phyloP scores from a whole-genome alignment of 2,329 filamentous ascomycete species.

The Leptodontidium sp. region DNA sequence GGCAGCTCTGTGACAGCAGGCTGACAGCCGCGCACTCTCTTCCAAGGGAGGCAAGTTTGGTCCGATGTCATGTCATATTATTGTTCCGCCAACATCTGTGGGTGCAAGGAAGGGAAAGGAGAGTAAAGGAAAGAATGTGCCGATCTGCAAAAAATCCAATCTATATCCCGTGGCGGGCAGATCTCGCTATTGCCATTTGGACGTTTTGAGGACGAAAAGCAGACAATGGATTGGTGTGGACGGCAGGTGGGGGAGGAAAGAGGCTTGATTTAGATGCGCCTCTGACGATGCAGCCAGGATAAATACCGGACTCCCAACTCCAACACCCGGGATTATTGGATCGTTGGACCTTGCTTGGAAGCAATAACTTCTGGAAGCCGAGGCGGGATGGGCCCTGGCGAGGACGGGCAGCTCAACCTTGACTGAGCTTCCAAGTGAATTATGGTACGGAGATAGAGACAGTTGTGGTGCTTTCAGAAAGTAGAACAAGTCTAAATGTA shows the following conservation, averaged over 20 bases:
- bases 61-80: slow-evolving; percentile 11
- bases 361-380: slow-evolving; percentile 17
- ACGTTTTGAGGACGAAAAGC: slow-evolving; percentile 8
- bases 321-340: slow-evolving; percentile 13
- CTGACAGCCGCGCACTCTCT: slow-evolving; percentile 25
- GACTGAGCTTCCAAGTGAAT: background rate
- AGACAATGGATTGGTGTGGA: slow-evolving; percentile 11
- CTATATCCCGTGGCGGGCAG: slow-evolving; percentile 14
- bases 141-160: slow-evolving; percentile 16
- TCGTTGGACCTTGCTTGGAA: background rate
- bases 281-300: slow-evolving; percentile 29
- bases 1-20: slow-evolving; percentile 28
- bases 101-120: background rate
- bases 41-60: background rate
- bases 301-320: background rate
- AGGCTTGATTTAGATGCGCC: slow-evolving; percentile 30
- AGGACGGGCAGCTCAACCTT: background rate
- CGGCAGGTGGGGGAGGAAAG: slow-evolving; percentile 19
- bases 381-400: slow-evolving; percentile 5
- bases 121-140: background rate
- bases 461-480: too few relatives aligned
- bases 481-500: background rate
- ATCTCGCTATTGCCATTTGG: slow-evolving; percentile 8
- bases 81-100: background rate
- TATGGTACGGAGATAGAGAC: too few relatives aligned